phyloP scores from a whole-genome alignment of 495 filamentous ascomycete species.

The Talaromyces borbonicus region DNA sequence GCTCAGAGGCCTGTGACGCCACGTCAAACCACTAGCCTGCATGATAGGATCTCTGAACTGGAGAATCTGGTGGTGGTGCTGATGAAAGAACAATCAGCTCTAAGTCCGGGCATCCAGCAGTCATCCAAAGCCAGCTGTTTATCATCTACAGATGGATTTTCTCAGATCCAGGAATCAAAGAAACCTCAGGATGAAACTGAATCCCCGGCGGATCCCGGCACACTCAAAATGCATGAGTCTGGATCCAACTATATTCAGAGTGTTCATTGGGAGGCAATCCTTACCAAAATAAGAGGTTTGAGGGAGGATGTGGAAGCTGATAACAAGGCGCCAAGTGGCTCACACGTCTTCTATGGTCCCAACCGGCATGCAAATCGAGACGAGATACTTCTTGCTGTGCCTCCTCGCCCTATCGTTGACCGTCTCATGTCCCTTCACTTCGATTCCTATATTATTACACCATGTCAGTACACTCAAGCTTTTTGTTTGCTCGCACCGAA shows the following conservation, averaged over 20 bases:
- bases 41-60: slow-evolving; percentile 19
- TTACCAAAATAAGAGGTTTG: slow-evolving; percentile 8
- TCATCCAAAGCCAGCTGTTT: not conserved
- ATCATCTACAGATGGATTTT: slow-evolving; percentile 9
- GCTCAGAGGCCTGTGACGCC: slow-evolving; percentile 2
- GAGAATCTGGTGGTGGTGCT: slow-evolving; percentile 18
- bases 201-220: too few species aligned
- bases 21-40: slow-evolving; percentile 7
- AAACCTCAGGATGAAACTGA: slow-evolving; percentile 9
- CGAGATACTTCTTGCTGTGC: slow-evolving; percentile 28
- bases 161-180: slow-evolving; percentile 9
- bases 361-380: slow-evolving; percentile 15
- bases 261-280: too few species aligned
- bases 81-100: slow-evolving; percentile 6
- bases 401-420: slow-evolving; percentile 22
- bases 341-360: slow-evolving; percentile 27
- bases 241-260: too few species aligned
- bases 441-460: slow-evolving; percentile 6
- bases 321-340: not conserved
- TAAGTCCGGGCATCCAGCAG: not conserved
- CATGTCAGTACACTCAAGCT: slow-evolving; percentile 15
- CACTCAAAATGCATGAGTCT: slow-evolving; percentile 5
- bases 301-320: slow-evolving; percentile 27
- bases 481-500: slow-evolving; percentile 5
- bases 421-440: slow-evolving; percentile 16